Evolutionary conservation across 1,284 basidiomycete species (phyloP).

Genomic region (Violaceomyces palustris): DNA sequence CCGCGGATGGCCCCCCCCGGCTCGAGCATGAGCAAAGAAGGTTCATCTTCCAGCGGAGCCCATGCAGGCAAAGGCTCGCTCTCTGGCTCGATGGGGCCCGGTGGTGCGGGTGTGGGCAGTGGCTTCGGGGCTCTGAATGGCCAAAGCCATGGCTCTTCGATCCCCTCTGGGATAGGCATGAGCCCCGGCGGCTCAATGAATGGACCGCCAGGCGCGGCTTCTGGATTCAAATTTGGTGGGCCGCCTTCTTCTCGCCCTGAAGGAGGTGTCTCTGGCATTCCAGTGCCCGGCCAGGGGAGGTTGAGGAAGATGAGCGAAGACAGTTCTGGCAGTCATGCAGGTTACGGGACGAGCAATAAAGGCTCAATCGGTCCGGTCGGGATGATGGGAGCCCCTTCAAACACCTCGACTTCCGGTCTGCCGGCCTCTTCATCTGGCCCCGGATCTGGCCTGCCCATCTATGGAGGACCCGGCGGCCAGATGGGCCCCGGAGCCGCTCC

Average conservation of each 20-base stretch:
- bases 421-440: conserved; percentile 27
- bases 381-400: no score
- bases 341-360: background rate
- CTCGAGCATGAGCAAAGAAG: background rate
- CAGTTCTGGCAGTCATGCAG: background rate
- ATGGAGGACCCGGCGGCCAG: conserved; percentile 4
- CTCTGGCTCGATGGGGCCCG: conserved; percentile 9
- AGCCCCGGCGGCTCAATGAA: conserved; percentile 15
- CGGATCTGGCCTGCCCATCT: conserved; percentile 11
- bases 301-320: conserved; percentile 32
- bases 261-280: conserved; percentile 25
- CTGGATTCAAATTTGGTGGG: conserved; percentile 43
- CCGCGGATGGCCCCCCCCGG: background rate
- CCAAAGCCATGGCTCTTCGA: background rate
- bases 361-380: background rate
- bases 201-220: conserved; percentile 30
- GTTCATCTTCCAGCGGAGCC: no score
- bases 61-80: conserved; percentile 23
- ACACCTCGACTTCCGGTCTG: conserved; percentile 27
- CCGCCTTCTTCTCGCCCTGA: conserved; percentile 21
- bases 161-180: conserved; percentile 6
- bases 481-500: no score
- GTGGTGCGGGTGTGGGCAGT: conserved; percentile 15
- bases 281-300: conserved; percentile 22
- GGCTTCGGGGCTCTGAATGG: conserved; percentile 6